phyloP scores from a whole-genome alignment of 768 basidiomycete genomes.

The Lactifluus echinatus region DNA sequence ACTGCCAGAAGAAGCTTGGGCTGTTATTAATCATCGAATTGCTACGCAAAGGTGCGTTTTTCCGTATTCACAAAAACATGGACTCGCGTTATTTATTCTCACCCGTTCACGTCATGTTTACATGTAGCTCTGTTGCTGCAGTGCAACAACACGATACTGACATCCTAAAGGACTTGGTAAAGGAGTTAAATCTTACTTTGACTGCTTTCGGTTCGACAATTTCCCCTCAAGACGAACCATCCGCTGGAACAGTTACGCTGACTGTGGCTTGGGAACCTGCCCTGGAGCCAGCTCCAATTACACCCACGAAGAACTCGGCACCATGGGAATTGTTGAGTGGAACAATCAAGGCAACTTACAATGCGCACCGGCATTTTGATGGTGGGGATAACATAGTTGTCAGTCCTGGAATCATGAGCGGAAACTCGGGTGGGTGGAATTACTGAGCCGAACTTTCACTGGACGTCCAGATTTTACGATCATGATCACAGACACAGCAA shows the following conservation, averaged over 20 bases:
- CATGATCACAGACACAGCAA: constrained; percentile 9
- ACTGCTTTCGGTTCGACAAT: constrained; percentile 33
- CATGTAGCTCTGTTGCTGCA: constrained; percentile 27
- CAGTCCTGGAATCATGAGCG: constrained; percentile 32
- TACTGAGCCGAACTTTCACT: neutral
- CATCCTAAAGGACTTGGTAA: constrained; percentile 25
- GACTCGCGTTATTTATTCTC: neutral
- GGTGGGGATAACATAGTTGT: constrained; percentile 27
- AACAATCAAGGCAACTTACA: constrained; percentile 34
- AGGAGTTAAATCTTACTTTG: constrained; percentile 34
- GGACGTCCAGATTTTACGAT: neutral
- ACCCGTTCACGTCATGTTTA: neutral
- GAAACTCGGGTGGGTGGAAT: constrained; percentile 28
- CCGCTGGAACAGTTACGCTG: constrained; percentile 32
- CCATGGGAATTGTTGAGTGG: constrained; percentile 37
- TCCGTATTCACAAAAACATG: neutral
- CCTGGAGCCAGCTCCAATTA: constrained; percentile 36
- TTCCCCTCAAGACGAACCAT: constrained; percentile 20
- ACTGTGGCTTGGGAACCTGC: constrained; percentile 29
- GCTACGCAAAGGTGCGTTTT: constrained; percentile 27
- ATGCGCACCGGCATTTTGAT: constrained; percentile 25
- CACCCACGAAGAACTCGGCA: constrained; percentile 30
- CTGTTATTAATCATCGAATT: constrained; percentile 25
- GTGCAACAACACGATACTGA: constrained; percentile 27
- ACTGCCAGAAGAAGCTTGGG: constrained; percentile 36